Conservation (phyloP, 768 basidiomycete species). For the Tephrocybe sp. region DNA sequence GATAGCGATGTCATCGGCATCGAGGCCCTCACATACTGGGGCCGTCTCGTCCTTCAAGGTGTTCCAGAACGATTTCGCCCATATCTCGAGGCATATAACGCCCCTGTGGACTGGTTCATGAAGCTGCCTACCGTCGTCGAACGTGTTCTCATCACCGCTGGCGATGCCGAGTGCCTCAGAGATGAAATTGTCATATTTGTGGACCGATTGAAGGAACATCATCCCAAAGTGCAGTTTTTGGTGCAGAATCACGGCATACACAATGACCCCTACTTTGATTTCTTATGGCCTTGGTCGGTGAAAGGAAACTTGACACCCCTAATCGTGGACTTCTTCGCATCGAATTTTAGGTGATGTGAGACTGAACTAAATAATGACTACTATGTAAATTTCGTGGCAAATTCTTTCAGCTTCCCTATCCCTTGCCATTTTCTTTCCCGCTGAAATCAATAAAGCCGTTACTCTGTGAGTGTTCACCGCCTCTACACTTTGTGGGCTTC, state of each 20-base stretch:
- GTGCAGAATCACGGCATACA: conserved; percentile 35
- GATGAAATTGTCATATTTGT: conserved; percentile 30
- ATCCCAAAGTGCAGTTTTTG: conserved; percentile 19
- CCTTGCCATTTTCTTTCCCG: no score
- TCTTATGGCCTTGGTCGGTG: no score
- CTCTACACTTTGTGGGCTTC: no score
- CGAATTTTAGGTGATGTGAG: no score
- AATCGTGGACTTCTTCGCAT: no score
- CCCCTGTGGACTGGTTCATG: conserved; percentile 34
- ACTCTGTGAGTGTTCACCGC: no score
- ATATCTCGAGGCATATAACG: conserved; percentile 31
- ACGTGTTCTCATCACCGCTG: conserved; percentile 35
- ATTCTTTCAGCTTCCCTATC: no score
- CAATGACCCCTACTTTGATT: no score
- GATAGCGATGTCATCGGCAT: conserved; percentile 20
- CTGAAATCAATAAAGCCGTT: no score
- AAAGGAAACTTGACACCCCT: no score
- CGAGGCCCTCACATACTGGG: conserved; percentile 16
- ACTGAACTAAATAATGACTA: no score
- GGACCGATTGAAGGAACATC: conserved; percentile 21
- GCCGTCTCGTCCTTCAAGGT: conserved; percentile 12
- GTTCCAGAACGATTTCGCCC: conserved; percentile 21
- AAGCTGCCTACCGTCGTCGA: conserved; percentile 29
- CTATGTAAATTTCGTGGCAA: no score
- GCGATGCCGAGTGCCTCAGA: conserved; percentile 32